Conservation (phyloP, 345 rosid species). For the Salix dunnii region DNA sequence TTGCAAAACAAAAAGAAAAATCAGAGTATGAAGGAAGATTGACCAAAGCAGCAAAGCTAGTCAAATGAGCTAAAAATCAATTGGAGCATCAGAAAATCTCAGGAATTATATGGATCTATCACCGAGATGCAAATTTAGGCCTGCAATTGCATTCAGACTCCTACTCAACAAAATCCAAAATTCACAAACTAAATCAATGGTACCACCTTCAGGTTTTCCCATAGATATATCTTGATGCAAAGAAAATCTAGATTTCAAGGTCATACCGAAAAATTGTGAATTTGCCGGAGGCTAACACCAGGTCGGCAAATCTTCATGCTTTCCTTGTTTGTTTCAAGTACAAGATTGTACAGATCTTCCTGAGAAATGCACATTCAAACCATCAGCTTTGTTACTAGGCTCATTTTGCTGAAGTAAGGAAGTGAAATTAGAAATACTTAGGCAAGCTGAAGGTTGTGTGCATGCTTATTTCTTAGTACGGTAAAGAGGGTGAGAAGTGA, state of each 20-base stretch:
- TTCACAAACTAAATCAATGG: neutral
- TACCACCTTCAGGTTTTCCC: neutral
- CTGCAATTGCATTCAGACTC: constrained; percentile 5
- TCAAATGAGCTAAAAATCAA: neutral
- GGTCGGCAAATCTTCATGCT: constrained; percentile 76
- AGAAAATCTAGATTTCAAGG: constrained; percentile 2
- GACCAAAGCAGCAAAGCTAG: neutral
- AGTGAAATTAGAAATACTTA: neutral
- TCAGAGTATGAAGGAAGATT: neutral
- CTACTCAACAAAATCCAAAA: neutral
- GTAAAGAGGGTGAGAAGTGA: neutral
- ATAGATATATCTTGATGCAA: neutral
- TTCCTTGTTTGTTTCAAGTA: constrained; percentile 79
- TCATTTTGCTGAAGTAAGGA: neutral
- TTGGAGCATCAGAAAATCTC: neutral
- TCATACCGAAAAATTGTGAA: constrained; percentile 73
- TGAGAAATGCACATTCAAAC: constrained; percentile 29
- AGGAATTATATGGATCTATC: neutral
- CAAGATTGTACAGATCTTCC: constrained; percentile 82
- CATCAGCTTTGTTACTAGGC: constrained; percentile 3
- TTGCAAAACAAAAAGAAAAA: neutral
- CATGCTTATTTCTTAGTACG: neutral
- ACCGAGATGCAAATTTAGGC: neutral
- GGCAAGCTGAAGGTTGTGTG: neutral
- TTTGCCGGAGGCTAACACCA: constrained; percentile 62